Evolutionary conservation across 768 basidiomycete species (phyloP).

Genomic region (Suillus clintonianus): DNA sequence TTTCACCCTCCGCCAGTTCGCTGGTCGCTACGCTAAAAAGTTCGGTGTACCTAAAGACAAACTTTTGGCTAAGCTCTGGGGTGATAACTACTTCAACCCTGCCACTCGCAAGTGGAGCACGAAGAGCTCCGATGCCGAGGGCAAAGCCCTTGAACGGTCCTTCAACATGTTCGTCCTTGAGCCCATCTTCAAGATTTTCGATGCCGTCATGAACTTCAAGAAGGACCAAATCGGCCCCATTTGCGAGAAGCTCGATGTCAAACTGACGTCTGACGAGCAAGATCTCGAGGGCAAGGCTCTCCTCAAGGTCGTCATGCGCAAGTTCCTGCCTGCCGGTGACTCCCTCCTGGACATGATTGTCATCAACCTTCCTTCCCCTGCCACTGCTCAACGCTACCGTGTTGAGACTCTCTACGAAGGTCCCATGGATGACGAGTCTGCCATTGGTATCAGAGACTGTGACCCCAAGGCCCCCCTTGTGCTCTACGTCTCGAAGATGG

Average conservation of each 20-base stretch:
- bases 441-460: conserved; percentile 97
- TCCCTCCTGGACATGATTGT: conserved; percentile 99
- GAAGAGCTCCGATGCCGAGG: conserved; percentile 70
- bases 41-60: conserved; percentile 99
- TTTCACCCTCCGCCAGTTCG: conserved; percentile 98
- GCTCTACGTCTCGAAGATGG: conserved; percentile 99
- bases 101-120: conserved; percentile 95
- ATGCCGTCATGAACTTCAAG: conserved; percentile 99
- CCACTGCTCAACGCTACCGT: conserved; percentile 97
- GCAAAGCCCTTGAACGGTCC: conserved; percentile 93
- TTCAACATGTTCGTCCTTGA: conserved; percentile 99
- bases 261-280: conserved; percentile 83
- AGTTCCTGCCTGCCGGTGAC: conserved; percentile 99
- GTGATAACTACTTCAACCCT: conserved; percentile 99
- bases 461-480: conserved; percentile 96
- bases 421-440: conserved; percentile 99
- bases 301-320: conserved; percentile 98
- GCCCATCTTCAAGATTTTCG: conserved; percentile 98
- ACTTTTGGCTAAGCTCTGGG: conserved; percentile 98
- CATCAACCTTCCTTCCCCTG: conserved; percentile 97
- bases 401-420: conserved; percentile 99
- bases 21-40: conserved; percentile 92
- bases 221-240: conserved; percentile 83
- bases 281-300: conserved; percentile 95
- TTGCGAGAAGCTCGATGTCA: conserved; percentile 95